Evolutionary conservation across 139 green algal genomes (phyloP), one percentile per base, ranked within the genome.

Genomic region (Trebouxia sp.): DNA sequence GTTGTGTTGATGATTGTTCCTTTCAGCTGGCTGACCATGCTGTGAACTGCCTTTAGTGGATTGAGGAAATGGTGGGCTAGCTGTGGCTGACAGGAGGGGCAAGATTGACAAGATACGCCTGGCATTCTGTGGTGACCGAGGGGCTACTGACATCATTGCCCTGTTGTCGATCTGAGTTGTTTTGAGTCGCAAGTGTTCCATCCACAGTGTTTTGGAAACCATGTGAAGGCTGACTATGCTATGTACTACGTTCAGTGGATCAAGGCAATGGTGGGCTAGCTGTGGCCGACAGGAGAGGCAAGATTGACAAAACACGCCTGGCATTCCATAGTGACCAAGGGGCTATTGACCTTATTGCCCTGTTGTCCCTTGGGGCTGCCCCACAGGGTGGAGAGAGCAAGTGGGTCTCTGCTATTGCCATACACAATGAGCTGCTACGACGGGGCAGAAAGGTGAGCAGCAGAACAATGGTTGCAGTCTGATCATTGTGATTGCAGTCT

Each of bases 341-440:
- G 24, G 77, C 51, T 35, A 83, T 48, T 17, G 67, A 75, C 67
- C 67, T 79, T 1, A 79, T 83, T 32, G 50, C 53, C 17, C 82
- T 82, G 50, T 66, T 87, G 55, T 82, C 41, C 62, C 41, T 87
- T 6, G 41, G n/a, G 12, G 30, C 32, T 37, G 80, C 80, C 35
- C 51, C 45, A 35, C 65, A 87, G 80, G 83, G 83, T 15, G 83
- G 83, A 32, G 56, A 80, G 15, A 67, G 32, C 48, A 75, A 47
- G 41, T 79, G 77, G 83, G 58, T 66, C 24, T 82, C 72, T 39
- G 62, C 70, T 38, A n/a, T 86, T 39, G 65, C 78, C 55, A 70
- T 86, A 41, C 77, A 83, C 78, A 86, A 86, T 38, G 83, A 83
- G 72, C 77, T 86, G 55, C 79, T 87, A 37, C 62, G 74, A 26